phyloP scores from a whole-genome alignment of 805 yeast species.

The Geotrichum ghanense region DNA sequence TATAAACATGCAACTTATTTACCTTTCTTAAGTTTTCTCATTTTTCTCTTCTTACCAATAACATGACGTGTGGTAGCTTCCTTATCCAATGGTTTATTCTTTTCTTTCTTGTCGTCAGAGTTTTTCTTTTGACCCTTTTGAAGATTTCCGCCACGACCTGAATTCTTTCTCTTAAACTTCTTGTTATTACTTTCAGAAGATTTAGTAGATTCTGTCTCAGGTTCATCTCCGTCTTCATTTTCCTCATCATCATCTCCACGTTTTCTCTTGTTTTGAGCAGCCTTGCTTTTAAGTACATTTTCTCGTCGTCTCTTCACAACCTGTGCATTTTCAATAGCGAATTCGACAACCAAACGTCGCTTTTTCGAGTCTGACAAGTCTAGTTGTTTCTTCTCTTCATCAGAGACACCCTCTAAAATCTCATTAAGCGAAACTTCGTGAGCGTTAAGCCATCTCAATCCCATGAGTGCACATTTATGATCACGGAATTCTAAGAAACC shows the following conservation, averaged over 20 bases:
- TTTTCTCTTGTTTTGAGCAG: slow-evolving; percentile 14
- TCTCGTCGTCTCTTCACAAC: slow-evolving; percentile 87
- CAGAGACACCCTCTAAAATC: slow-evolving; percentile 28
- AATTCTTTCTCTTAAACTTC: not conserved
- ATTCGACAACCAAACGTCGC: slow-evolving; percentile 82
- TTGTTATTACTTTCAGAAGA: not conserved
- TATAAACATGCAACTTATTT: not conserved
- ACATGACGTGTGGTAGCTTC: slow-evolving; percentile 13
- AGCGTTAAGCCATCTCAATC: slow-evolving; percentile 92
- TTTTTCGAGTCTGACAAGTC: slow-evolving; percentile 30
- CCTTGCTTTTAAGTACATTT: slow-evolving; percentile 15
- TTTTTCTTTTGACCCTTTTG: not conserved
- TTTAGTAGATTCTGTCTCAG: slow-evolving; percentile 8
- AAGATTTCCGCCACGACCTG: not conserved
- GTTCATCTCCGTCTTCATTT: slow-evolving; percentile 8
- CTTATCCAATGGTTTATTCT: slow-evolving; percentile 2
- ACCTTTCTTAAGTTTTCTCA: slow-evolving; percentile 13
- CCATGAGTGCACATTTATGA: slow-evolving; percentile 90
- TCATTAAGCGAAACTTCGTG: slow-evolving; percentile 71
- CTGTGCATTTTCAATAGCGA: slow-evolving; percentile 91
- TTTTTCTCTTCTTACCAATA: slow-evolving; percentile 26
- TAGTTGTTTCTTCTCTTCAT: slow-evolving; percentile 12
- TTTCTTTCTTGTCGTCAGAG: not conserved
- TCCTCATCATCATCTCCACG: slow-evolving; percentile 17
- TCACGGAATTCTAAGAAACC: slow-evolving; percentile 91